Percentiles rank a stretch among this genome's conserved stretches.
phyloP scores from a whole-genome alignment of 2,329 filamentous ascomycete genomes.

The Epicoccum nigrum region DNA sequence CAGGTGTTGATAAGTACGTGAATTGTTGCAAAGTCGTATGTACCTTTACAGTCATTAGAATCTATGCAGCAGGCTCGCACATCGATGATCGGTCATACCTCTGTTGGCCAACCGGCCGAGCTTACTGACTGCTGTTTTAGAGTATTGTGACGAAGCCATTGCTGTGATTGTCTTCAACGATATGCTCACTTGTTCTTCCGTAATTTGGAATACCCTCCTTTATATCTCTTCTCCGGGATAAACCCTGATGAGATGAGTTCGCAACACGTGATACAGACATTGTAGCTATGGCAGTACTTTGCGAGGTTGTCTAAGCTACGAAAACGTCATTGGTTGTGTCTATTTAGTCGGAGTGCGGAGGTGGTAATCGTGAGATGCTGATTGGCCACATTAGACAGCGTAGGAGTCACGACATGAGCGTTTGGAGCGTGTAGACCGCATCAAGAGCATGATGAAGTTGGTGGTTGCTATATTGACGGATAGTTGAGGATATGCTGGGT shows the following conservation, averaged over 20 bases:
- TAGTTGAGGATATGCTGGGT: background rate
- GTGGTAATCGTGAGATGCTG: conserved; percentile 2
- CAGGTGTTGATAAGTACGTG: conserved; percentile 40
- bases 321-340: background rate
- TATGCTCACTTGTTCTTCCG: background rate
- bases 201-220: background rate
- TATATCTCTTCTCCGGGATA: background rate
- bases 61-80: background rate
- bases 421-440: background rate
- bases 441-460: background rate
- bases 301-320: background rate
- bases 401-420: background rate
- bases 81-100: conserved; percentile 19
- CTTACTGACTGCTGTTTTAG: conserved; percentile 37
- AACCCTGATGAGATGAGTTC: background rate
- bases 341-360: background rate
- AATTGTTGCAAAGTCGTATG: conserved; percentile 45
- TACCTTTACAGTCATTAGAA: conserved; percentile 19
- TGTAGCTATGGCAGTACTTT: conserved; percentile 6
- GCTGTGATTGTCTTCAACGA: background rate
- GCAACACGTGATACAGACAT: background rate
- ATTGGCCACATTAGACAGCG: background rate
- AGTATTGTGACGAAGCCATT: conserved; percentile 30
- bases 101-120: conserved; percentile 37
- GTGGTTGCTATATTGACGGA: background rate